Base-by-base conservation (phyloP, 192 early-diverging fungal species). In the Coemansia sp. region DNA sequence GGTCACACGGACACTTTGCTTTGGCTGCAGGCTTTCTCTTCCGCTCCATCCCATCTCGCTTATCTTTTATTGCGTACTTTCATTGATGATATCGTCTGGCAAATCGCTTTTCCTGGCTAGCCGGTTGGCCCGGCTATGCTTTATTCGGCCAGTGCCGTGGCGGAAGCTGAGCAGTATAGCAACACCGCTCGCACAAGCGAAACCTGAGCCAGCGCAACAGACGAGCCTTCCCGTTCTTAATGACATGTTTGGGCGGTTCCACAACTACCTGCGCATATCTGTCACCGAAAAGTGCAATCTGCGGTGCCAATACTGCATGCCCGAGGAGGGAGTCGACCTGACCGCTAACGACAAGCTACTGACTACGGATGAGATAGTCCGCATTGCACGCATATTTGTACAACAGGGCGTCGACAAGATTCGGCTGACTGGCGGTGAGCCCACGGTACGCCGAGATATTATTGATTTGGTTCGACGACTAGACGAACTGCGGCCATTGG, bases 231-330 rank as follows among this genome's bases (percentile, higher is more conserved):
- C 78, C 1, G 68, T 71, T 16, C 62, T 95, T 59, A 74, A 77
- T 0, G 96, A 98, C 70, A 83, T 84, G 42, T 95, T 95, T 86
- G 85, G 86, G 20, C 87, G 96, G 28, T 84, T 89, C 65, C 96
- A 99, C 76, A 93, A 89, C 36, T 99, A 99, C 60, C 84, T 99
- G 59, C 90, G 96, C 13, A 95, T 99, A 31, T 95, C 93, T 0
- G 73, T 99, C 8, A 97, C 95, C 2, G 96, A 99, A 77, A 84
- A 87, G 48, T 99, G 96, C 84, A 99, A 99, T 71, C 83, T 99
- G 59, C 85, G 96, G 65, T 98, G 94, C 87, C 93, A 92, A 6
- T 99, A 99, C 81, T 99, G 96, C 73, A 98, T 97, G 96, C 95
- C 94, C 16, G 91, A 86, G 23, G 93, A 94, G 52, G 94, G 94